These are phyloP conservation scores for Ophiorrhiza pumila DNA, from an alignment of 257 asterid genomes.

Conservation along the genomic window DNA sequence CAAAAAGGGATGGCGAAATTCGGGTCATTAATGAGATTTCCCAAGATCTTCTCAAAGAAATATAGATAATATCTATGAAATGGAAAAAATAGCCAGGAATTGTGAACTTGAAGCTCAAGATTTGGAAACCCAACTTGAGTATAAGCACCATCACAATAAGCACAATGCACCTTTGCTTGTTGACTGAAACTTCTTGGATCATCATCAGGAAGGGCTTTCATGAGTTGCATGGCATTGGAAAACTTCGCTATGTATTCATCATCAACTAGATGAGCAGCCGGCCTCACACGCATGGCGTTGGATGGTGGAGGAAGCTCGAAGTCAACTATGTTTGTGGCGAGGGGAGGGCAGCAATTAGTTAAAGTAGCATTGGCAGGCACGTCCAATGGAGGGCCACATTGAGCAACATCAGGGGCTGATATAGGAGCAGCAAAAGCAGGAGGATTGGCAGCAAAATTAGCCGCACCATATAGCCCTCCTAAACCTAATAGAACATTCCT, in stretches of 20 bases:
- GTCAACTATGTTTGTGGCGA: constrained; percentile 31
- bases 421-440: constrained; percentile 59
- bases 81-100: constrained; percentile 73
- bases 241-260: constrained; percentile 46
- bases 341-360: constrained; percentile 75
- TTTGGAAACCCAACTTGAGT: constrained; percentile 70
- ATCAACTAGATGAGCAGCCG: constrained; percentile 67
- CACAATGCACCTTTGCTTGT: constrained; percentile 81
- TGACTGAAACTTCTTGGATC: constrained; percentile 83
- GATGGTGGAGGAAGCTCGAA: constrained; percentile 47
- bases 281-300: constrained; percentile 41
- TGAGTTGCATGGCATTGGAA: constrained; percentile 49
- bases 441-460: constrained; percentile 39
- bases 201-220: constrained; percentile 72
- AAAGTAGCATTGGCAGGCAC: constrained; percentile 50
- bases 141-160: constrained; percentile 83
- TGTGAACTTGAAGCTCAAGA: constrained; percentile 68
- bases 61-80: constrained; percentile 64
- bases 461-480: constrained; percentile 69
- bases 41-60: constrained; percentile 67
- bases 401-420: constrained; percentile 59
- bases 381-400: constrained; percentile 69
- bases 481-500: constrained; percentile 59
- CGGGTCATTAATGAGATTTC: constrained; percentile 59
- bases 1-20: constrained; percentile 70